These are phyloP conservation scores for Cronartium quercuum DNA, from an alignment of 1,284 basidiomycete species.

Conservation along the genomic window DNA sequence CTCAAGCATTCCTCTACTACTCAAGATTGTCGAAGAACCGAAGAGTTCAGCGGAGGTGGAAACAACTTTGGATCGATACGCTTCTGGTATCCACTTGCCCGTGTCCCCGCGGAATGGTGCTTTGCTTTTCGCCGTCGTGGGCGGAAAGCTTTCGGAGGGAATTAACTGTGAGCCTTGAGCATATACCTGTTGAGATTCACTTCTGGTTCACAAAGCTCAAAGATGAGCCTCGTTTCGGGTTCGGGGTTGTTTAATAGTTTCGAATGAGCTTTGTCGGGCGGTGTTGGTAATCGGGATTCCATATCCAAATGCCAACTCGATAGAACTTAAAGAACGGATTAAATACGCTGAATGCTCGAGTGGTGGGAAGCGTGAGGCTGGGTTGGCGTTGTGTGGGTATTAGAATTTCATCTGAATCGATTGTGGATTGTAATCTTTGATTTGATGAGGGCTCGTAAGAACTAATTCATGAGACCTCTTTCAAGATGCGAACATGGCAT, in stretches of 20 bases:
- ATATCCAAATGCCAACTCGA: conserved; percentile 83
- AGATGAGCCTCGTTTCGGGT: conserved; percentile 47
- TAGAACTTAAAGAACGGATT: conserved; percentile 85
- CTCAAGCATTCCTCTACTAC: background rate
- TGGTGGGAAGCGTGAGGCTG: conserved; percentile 62
- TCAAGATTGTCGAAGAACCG: conserved; percentile 81
- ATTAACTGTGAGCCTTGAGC: conserved; percentile 73
- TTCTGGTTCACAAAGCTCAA: background rate
- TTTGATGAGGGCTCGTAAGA: conserved; percentile 9
- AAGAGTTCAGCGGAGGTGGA: conserved; percentile 71
- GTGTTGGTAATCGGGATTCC: conserved; percentile 84
- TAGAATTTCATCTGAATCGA: background rate
- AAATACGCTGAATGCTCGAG: conserved; percentile 60
- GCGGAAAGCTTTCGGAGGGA: conserved; percentile 93
- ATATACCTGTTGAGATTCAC: conserved; percentile 28
- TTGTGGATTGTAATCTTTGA: background rate
- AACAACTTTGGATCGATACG: conserved; percentile 67
- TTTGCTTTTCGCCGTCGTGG: conserved; percentile 72
- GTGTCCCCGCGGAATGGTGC: conserved; percentile 44
- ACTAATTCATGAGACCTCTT: conserved; percentile 45
- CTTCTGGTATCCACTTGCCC: conserved; percentile 55
- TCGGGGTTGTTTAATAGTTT: background rate
- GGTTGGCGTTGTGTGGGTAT: conserved; percentile 68
- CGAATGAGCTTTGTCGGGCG: conserved; percentile 67
- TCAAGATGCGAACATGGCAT: conserved; percentile 66